Base-by-base conservation (phyloP, 2,329 filamentous ascomycete species). In the Cercospora sp. region DNA sequence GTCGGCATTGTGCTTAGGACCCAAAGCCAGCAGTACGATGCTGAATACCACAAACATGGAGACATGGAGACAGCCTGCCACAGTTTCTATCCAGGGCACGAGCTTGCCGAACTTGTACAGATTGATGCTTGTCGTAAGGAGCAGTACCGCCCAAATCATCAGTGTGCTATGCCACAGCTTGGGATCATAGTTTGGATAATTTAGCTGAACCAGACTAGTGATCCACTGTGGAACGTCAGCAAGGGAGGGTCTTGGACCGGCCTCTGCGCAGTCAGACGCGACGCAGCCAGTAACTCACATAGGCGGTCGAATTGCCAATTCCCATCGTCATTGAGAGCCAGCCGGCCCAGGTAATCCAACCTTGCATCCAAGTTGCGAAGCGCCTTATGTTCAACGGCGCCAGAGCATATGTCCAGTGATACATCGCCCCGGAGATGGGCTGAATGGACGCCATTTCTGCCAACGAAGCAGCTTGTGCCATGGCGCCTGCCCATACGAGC, bases 321-420 rank as follows among this genome's bases (percentile, higher is more conserved):
- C 71, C 69, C 10, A 71, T 67, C 1, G 68, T 66, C 45, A 69
- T 69, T 3, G 69, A 67, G 18, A 81, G 75, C 77, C 81, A 82
- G 37, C 77, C 79, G 57, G 80, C 78, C 80, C 80, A 82, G 1
- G 80, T 82, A 7, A 81, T 72, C 80, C 80, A 82, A 3, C 80
- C 73, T 71, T 75, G 73, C 32, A 75, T 68, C 80, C 76, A 72
- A 13, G 70, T 74, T 57, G 71, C 65, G 51, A 75, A 73, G n/a
- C 72, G 67, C n/a, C 68, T 66, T 16, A 73, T 66, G n/a, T 64
- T 64, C 18, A 45, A 37, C 10, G 71, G 73, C 9, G 71, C 71
- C 16, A 74, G 68, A n/a, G 69, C 67, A 45, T 73, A 69, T 5
- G 73, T 73, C 72, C 72, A 75, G 66, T 74, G 73, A 66, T 74